Percentiles rank a stretch among this genome's conserved stretches.
Conservation (phyloP, 352 stramenopile species). For the Pythium utonaiense region DNA sequence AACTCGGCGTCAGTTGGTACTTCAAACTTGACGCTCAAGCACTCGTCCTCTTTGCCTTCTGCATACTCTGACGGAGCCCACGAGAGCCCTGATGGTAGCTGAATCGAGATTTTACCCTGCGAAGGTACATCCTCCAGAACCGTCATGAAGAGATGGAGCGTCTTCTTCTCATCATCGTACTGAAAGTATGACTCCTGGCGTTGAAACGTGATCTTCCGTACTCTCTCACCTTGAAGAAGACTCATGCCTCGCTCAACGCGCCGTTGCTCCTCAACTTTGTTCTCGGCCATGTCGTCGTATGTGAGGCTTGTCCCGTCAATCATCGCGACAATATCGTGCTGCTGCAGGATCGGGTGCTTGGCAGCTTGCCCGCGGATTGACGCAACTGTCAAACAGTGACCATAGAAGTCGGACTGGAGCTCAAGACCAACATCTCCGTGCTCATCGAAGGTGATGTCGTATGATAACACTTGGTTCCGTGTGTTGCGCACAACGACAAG, state of each 20-base stretch:
- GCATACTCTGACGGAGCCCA: conserved; percentile 27
- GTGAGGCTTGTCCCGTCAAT: conserved; percentile 32
- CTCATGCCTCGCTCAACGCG: conserved; percentile 26
- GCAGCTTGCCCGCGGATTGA: conserved; percentile 32
- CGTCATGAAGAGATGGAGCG: conserved; percentile 34
- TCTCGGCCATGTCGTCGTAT: conserved; percentile 22
- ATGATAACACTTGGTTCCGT: conserved; percentile 59
- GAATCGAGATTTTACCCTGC: conserved; percentile 30
- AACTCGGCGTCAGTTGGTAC: conserved; percentile 32
- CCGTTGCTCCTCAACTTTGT: conserved; percentile 32
- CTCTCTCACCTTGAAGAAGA: conserved; percentile 24
- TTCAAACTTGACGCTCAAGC: conserved; percentile 29
- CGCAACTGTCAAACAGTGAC: conserved; percentile 45
- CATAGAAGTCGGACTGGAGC: conserved; percentile 55
- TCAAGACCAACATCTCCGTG: conserved; percentile 35
- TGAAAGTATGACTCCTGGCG: conserved; percentile 54
- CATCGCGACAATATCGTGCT: conserved; percentile 50
- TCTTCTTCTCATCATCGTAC: conserved; percentile 27
- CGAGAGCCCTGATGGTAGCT: conserved; percentile 22
- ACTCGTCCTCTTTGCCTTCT: conserved; percentile 12
- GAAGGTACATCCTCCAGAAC: conserved; percentile 32
- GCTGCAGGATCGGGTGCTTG: conserved; percentile 43
- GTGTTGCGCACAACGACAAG: conserved; percentile 54
- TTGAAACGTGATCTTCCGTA: conserved; percentile 41
- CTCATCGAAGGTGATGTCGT: conserved; percentile 56